phyloP scores from a whole-genome alignment of 1,284 basidiomycete genomes.

The Microstroma glucosiphilum region DNA sequence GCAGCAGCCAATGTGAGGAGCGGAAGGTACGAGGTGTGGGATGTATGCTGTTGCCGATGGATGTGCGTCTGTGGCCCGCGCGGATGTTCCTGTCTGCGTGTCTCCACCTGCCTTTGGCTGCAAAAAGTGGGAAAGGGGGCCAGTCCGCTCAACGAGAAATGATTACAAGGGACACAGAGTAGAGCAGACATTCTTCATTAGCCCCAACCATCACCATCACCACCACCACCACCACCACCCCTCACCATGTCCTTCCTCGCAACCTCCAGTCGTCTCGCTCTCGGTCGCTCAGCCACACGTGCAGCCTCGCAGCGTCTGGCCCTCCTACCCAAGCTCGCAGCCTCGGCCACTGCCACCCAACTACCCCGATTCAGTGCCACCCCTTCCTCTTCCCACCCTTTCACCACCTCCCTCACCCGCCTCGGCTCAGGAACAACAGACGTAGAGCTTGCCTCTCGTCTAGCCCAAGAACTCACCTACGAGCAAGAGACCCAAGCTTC shows the following conservation, averaged over 20 bases:
- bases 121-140: no score
- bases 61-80: no score
- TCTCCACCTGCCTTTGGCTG: no score
- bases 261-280: background rate
- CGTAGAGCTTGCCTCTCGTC: constrained; percentile 65
- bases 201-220: no score
- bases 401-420: constrained; percentile 15
- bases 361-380: background rate
- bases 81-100: no score
- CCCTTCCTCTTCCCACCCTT: background rate
- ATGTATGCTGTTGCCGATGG: no score
- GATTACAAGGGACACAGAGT: no score
- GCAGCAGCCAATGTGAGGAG: no score
- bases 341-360: background rate
- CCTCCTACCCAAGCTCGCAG: background rate
- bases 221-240: no score
- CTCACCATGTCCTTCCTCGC: constrained; percentile 5
- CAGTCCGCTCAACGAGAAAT: no score
- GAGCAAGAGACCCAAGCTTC: constrained; percentile 61
- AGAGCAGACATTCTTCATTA: no score
- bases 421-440: constrained; percentile 59
- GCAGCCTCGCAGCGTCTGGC: background rate
- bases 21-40: no score
- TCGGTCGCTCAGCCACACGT: background rate
- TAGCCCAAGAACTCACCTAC: constrained; percentile 76